phyloP scores from a whole-genome alignment of 495 filamentous ascomycete genomes.

The Penicillium macrosclerotiorum region DNA sequence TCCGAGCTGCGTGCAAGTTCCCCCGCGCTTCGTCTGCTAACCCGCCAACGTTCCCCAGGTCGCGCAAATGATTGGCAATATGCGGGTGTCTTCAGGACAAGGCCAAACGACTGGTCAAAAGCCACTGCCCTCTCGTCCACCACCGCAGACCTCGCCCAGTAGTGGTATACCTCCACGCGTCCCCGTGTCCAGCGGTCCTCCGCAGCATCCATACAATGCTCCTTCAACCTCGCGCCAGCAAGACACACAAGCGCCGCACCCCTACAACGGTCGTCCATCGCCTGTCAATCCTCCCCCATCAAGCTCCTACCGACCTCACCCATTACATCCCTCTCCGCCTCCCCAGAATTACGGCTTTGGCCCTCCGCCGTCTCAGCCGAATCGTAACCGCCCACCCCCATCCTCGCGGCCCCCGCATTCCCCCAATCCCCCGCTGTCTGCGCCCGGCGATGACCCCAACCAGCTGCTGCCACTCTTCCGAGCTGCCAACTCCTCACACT shows the following conservation, averaged over 20 bases:
- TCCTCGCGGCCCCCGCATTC: slow-evolving; percentile 56
- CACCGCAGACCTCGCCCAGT: slow-evolving; percentile 20
- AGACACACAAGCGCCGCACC: slow-evolving; percentile 28
- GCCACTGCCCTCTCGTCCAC: slow-evolving; percentile 28
- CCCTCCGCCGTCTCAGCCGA: slow-evolving; percentile 47
- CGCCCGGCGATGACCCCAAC: slow-evolving; percentile 59
- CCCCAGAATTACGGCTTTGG: slow-evolving; percentile 60
- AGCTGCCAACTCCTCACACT: slow-evolving; percentile 81
- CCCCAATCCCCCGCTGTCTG: slow-evolving; percentile 57
- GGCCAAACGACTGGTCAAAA: slow-evolving; percentile 17
- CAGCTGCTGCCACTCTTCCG: slow-evolving; percentile 81
- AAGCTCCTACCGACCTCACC: slow-evolving; percentile 38
- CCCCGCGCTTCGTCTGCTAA: slow-evolving; percentile 3
- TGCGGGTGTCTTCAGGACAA: slow-evolving; percentile 27
- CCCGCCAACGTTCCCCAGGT: slow-evolving; percentile 34
- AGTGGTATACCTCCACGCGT: slow-evolving; percentile 30
- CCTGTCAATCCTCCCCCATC: slow-evolving; percentile 23
- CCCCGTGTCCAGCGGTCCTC: slow-evolving; percentile 29
- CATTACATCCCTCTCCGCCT: slow-evolving; percentile 52
- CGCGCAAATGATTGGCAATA: slow-evolving; percentile 52
- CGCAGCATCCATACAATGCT: slow-evolving; percentile 23
- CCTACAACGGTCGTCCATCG: slow-evolving; percentile 30
- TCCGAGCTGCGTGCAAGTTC: background rate
- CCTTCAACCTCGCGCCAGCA: slow-evolving; percentile 29
- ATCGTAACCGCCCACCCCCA: slow-evolving; percentile 52